A percentile compares a stretch with the other conserved stretches of the same genome.
These are phyloP conservation scores for Trypanosoma brucei DNA, from an alignment of 208 protist genomes.

Conservation along the genomic window DNA sequence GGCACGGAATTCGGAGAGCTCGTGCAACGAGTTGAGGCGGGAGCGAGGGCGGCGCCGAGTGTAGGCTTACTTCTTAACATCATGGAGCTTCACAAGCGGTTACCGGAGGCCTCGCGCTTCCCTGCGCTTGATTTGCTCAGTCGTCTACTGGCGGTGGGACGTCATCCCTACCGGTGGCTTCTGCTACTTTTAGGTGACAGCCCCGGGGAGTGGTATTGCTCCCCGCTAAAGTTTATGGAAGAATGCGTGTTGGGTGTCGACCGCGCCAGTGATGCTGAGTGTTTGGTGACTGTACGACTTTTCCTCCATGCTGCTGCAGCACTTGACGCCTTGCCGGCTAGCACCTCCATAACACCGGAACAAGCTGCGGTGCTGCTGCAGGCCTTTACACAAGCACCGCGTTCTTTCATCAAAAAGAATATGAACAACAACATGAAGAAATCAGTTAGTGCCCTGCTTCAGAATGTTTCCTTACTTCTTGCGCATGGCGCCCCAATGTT, in stretches of 20 bases:
- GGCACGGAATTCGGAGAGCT: conserved; percentile 1
- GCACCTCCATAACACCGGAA: background rate
- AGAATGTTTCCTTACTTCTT: conserved; percentile 17
- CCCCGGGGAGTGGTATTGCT: background rate
- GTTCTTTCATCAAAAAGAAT: conserved; percentile 5
- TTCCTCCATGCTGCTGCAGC: conserved; percentile 20
- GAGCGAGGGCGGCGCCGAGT: conserved; percentile 12
- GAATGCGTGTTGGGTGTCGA: conserved; percentile 3
- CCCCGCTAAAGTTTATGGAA: conserved; percentile 5
- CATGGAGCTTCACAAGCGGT: conserved; percentile 10
- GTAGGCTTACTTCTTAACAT: conserved; percentile 7
- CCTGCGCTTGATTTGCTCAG: conserved; percentile 31
- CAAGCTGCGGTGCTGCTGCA: conserved; percentile 8
- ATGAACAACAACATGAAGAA: conserved; percentile 7
- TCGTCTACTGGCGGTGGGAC: conserved; percentile 9
- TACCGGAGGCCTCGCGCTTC: conserved; percentile 30
- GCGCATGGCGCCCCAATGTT: conserved; percentile 5
- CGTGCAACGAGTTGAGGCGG: conserved; percentile 6
- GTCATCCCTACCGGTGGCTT: conserved; percentile 11
- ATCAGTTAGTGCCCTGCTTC: conserved; percentile 12
- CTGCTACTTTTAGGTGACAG: conserved; percentile 12
- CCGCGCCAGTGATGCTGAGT: conserved; percentile 15
- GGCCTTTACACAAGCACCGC: conserved; percentile 7
- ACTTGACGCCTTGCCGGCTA: background rate
- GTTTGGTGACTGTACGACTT: conserved; percentile 19